Percentiles rank a stretch among this genome's conserved stretches.
These are phyloP conservation scores for Citrus australasica DNA, from an alignment of 345 rosid genomes.

Conservation along the genomic window DNA sequence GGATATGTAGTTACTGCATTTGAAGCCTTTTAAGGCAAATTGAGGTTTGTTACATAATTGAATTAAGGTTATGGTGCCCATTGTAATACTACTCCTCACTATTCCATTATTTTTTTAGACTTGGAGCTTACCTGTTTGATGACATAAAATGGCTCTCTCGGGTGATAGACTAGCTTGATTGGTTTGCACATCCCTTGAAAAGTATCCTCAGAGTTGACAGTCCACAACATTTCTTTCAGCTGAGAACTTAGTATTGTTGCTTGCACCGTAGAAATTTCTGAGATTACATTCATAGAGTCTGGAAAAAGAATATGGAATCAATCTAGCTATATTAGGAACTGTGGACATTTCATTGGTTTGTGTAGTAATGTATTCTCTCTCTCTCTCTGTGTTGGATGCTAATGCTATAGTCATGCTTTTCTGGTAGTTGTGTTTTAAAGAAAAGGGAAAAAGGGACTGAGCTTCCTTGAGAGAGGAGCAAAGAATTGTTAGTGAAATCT, in stretches of 20 bases:
- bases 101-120: background rate
- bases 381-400: too few species aligned
- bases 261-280: slow-evolving; percentile 63
- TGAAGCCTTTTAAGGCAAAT: background rate
- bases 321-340: background rate
- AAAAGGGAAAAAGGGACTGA: too few species aligned
- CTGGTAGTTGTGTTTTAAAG: too few species aligned
- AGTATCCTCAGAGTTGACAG: slow-evolving; percentile 35
- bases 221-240: slow-evolving; percentile 68
- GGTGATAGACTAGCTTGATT: slow-evolving; percentile 67
- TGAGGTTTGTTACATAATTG: background rate
- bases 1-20: background rate
- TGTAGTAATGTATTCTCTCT: too few species aligned
- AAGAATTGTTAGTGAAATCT: too few species aligned
- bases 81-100: background rate
- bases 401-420: too few species aligned
- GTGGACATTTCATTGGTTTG: background rate
- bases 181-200: slow-evolving; percentile 47
- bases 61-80: background rate
- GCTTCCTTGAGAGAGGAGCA: too few species aligned
- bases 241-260: slow-evolving; percentile 66
- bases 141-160: slow-evolving; percentile 71
- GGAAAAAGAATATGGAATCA: slow-evolving; percentile 22
- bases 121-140: slow-evolving; percentile 56
- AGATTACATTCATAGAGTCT: slow-evolving; percentile 61